phyloP scores from a whole-genome alignment of 805 yeast species.

The Yamadazyma ubonensis region DNA sequence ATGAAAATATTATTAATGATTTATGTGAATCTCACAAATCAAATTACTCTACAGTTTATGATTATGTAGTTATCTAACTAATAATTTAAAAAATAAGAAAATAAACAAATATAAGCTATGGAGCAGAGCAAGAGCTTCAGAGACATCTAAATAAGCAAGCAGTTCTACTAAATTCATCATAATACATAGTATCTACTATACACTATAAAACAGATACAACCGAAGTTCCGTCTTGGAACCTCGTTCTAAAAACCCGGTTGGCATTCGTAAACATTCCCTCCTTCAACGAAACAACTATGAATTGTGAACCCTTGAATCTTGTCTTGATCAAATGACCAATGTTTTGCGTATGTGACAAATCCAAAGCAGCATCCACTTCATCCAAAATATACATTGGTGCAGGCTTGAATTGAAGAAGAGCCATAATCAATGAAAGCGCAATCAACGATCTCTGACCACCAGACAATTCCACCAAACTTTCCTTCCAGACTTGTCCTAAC shows the following conservation, averaged over 20 bases:
- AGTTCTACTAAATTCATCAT: no score
- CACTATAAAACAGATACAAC: constrained; percentile 65
- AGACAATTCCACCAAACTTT: constrained; percentile 87
- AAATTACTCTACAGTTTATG: no score
- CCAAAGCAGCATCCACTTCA: constrained; percentile 98
- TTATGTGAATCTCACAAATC: no score
- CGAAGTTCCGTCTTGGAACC: constrained; percentile 96
- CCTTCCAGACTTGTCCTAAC: constrained; percentile 93
- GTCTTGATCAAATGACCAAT: constrained; percentile 96
- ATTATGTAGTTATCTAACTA: no score
- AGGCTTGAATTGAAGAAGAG: constrained; percentile 89
- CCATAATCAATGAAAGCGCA: constrained; percentile 89
- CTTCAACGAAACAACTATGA: constrained; percentile 92
- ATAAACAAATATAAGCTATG: no score
- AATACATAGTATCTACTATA: no score
- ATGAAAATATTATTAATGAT: no score
- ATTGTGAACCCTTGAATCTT: constrained; percentile 91
- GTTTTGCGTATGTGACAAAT: constrained; percentile 94
- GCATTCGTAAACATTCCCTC: constrained; percentile 99
- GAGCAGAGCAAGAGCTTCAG: no score
- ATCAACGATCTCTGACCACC: constrained; percentile 97
- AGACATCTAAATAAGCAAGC: no score
- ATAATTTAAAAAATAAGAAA: no score
- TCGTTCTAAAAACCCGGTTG: constrained; percentile 85
- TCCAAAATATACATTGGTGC: constrained; percentile 98